These are phyloP conservation scores for Bipolaris zeicola DNA, from an alignment of 2,329 filamentous ascomycete species.

Conservation along the genomic window DNA sequence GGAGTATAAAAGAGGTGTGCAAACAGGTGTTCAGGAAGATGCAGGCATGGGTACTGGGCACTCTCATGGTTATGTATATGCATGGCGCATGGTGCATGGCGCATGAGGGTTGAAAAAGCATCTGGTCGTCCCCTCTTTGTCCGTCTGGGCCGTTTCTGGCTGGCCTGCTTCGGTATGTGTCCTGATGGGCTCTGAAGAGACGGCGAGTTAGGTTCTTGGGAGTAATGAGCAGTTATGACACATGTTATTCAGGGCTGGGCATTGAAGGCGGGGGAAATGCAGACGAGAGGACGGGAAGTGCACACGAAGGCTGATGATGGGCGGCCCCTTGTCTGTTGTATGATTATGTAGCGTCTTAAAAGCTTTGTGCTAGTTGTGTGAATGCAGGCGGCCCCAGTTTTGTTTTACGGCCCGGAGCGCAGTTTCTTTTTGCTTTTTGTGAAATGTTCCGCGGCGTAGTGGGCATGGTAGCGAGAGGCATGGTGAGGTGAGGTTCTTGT, in stretches of 20 bases:
- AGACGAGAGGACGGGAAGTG: conserved; percentile 15
- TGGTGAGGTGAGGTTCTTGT: conserved; percentile 35
- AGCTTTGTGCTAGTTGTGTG: conserved; percentile 30
- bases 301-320: conserved; percentile 32
- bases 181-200: conserved; percentile 11
- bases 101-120: conserved; percentile 37
- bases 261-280: conserved; percentile 6
- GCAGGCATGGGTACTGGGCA: conserved; percentile 10
- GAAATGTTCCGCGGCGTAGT: conserved; percentile 7
- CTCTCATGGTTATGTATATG: conserved; percentile 18
- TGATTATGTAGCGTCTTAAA: conserved; percentile 45
- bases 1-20: conserved; percentile 24
- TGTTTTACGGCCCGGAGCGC: conserved; percentile 11
- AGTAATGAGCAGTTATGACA: conserved; percentile 36
- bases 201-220: conserved; percentile 33
- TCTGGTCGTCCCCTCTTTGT: conserved; percentile 32
- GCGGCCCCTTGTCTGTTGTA: conserved; percentile 44
- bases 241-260: conserved; percentile 14
- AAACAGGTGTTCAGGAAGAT: conserved; percentile 26
- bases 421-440: not conserved
- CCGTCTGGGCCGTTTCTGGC: conserved; percentile 27
- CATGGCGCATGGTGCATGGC: conserved; percentile 38
- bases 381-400: conserved; percentile 35
- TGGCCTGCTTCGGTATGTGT: conserved; percentile 6
- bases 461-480: not conserved